These are phyloP conservation scores for Panaeolus papilionaceus DNA, from an alignment of 768 basidiomycete species.

Conservation along the genomic window DNA sequence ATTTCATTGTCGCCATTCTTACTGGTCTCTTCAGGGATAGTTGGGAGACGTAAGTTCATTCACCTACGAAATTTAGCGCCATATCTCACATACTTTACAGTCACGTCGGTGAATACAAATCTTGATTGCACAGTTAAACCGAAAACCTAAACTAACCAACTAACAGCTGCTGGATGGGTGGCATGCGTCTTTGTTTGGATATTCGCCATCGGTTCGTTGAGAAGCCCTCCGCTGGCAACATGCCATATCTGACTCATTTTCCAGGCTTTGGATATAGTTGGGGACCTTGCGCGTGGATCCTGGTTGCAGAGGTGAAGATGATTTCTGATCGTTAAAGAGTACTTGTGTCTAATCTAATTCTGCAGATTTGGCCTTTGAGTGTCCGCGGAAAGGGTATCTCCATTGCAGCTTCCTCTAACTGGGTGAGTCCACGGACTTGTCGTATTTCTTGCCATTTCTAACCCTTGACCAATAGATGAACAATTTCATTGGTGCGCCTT, in stretches of 20 bases:
- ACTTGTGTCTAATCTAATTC: not conserved
- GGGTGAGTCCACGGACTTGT: conserved; percentile 46
- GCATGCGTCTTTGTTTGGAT: conserved; percentile 77
- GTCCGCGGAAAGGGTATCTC: conserved; percentile 79
- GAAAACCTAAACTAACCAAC: not conserved
- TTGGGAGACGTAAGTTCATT: conserved; percentile 52
- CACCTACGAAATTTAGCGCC: not conserved
- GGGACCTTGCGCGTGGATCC: conserved; percentile 82
- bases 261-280: conserved; percentile 76
- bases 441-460: not conserved
- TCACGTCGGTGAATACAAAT: conserved; percentile 37
- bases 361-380: conserved; percentile 68
- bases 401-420: conserved; percentile 79
- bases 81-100: conserved; percentile 22
- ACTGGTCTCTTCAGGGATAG: conserved; percentile 61
- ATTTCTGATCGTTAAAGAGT: not conserved
- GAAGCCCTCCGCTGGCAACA: not conserved
- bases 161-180: conserved; percentile 70
- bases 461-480: conserved; percentile 59
- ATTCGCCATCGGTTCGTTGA: conserved; percentile 63
- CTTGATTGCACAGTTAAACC: not conserved
- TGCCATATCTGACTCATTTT: not conserved
- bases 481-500: conserved; percentile 67
- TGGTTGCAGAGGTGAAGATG: conserved; percentile 62
- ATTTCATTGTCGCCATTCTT: conserved; percentile 72